Evolutionary conservation across 768 basidiomycete genomes (phyloP), one percentile per base, ranked within the genome.

Genomic region (Kwoniella heveanensis): DNA sequence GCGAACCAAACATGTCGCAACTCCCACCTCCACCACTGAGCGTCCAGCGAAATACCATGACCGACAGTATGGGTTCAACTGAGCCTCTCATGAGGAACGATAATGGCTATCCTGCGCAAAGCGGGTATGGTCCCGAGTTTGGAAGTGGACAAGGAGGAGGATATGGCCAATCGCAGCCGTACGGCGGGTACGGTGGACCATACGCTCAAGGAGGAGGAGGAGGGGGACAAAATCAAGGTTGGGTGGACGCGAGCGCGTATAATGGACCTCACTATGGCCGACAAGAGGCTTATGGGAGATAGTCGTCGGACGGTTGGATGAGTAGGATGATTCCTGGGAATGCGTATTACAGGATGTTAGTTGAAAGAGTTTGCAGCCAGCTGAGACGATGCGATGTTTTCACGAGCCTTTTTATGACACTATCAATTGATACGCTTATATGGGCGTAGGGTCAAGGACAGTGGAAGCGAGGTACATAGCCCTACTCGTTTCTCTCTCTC

Each of bases 241-340:
- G 63, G 63, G 63, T 64, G 17, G 63, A 64, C n/a, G 57, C 49
- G 0, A 54, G 51, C 37, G 27, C 15, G 7, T 64, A 59, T 30
- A 64, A 64, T 54, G 63, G 63, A 21, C 49, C 49, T 8, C 39
- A 64, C 54, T 64, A 64, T 37, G 63, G 63, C 7, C 37, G 53
- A n/a, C 37, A 59, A 48, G 57, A 64, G 47, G 63, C 63, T 7
- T 64, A 64, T 54, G 63, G 63, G 10, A 27, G 63, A 46, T 64
- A 36, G 50, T n/a, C n/a, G n/a, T n/a, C n/a, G n/a, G n/a, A n/a
- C n/a, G n/a, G n/a, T n/a, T n/a, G n/a, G n/a, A n/a, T n/a, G n/a
- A n/a, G n/a, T n/a, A n/a, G n/a, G n/a, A n/a, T n/a, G n/a, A n/a
- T n/a, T n/a, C n/a, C n/a, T n/a, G n/a, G n/a, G n/a, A n/a, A n/a